These are phyloP conservation scores for Pseudohyphozyma bogoriensis DNA, from an alignment of 768 basidiomycete species.

Conservation along the genomic window DNA sequence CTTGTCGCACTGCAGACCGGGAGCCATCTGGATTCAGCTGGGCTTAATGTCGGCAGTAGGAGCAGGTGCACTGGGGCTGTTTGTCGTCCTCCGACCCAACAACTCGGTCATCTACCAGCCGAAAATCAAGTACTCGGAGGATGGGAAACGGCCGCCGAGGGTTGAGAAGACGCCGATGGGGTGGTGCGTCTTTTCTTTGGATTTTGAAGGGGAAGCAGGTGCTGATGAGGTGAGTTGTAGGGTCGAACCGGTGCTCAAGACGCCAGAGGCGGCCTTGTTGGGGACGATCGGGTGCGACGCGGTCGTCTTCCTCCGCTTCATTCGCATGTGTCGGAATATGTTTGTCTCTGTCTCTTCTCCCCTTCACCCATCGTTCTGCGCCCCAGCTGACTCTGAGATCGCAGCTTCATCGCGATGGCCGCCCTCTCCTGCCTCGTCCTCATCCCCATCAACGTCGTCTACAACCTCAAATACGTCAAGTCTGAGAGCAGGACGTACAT, in stretches of 20 bases:
- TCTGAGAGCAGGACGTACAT: constrained; percentile 41
- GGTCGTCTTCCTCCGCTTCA: constrained; percentile 81
- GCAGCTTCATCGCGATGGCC: constrained; percentile 56
- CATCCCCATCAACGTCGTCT: constrained; percentile 75
- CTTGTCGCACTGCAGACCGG: background rate
- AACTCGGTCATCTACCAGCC: constrained; percentile 44
- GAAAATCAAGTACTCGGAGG: constrained; percentile 35
- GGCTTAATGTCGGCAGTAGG: constrained; percentile 23
- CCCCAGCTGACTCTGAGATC: background rate
- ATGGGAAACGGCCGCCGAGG: constrained; percentile 44
- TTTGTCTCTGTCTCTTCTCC: background rate
- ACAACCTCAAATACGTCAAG: constrained; percentile 62
- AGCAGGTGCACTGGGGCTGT: constrained; percentile 41
- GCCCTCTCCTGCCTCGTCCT: constrained; percentile 59
- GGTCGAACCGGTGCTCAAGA: constrained; percentile 24
- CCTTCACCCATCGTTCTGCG: too few species aligned
- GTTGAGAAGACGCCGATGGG: constrained; percentile 74
- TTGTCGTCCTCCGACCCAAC: constrained; percentile 76
- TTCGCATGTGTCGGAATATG: constrained; percentile 49
- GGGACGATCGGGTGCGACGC: constrained; percentile 87
- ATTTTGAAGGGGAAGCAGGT: too few species aligned
- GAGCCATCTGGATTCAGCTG: constrained; percentile 24
- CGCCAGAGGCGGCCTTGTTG: constrained; percentile 29
- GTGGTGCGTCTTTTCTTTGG: constrained; percentile 45
- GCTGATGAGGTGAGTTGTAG: background rate